Evolutionary conservation across 2,329 filamentous ascomycete species (phyloP).

Genomic region (Pseudogymnoascus pannorum): DNA sequence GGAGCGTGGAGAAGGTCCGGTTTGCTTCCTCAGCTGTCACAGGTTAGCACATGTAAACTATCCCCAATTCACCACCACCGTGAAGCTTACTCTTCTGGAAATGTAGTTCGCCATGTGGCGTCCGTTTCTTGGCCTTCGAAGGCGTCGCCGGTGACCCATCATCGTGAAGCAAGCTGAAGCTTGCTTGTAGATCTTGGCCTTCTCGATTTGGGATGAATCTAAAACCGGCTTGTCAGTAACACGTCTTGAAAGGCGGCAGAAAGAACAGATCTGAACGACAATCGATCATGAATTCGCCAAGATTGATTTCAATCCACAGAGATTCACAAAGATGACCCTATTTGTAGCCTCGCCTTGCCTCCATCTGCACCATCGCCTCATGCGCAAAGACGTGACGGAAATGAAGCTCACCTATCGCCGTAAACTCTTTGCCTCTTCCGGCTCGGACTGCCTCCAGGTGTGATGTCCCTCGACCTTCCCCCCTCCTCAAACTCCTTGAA

Average conservation of each 20-base stretch:
- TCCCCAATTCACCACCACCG: slow-evolving; percentile 20
- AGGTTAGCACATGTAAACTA: slow-evolving; percentile 24
- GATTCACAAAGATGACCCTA: not conserved
- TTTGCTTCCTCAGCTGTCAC: slow-evolving; percentile 81
- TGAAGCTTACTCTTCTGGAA: slow-evolving; percentile 76
- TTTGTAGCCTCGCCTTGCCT: not conserved
- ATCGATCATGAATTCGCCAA: not conserved
- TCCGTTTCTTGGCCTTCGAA: slow-evolving; percentile 75
- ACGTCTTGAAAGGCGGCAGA: not conserved
- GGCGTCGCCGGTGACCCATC: slow-evolving; percentile 90
- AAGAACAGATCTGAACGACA: not conserved
- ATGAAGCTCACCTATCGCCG: slow-evolving; percentile 40
- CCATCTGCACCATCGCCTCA: not conserved
- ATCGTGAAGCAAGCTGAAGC: slow-evolving; percentile 85
- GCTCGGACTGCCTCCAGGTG: slow-evolving; percentile 58
- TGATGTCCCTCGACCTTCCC: slow-evolving; percentile 51
- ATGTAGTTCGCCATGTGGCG: slow-evolving; percentile 82
- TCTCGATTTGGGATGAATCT: slow-evolving; percentile 95
- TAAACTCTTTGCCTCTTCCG: slow-evolving; percentile 62
- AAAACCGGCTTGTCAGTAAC: slow-evolving; percentile 22
- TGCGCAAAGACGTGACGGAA: not conserved
- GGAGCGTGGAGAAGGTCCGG: slow-evolving; percentile 77
- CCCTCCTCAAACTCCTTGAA: slow-evolving; percentile 51
- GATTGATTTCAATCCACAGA: not conserved
- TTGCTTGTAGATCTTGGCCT: slow-evolving; percentile 87